Evolutionary conservation across 2,329 filamentous ascomycete genomes (phyloP).

Genomic region (Hymenoscyphus fructigenus): DNA sequence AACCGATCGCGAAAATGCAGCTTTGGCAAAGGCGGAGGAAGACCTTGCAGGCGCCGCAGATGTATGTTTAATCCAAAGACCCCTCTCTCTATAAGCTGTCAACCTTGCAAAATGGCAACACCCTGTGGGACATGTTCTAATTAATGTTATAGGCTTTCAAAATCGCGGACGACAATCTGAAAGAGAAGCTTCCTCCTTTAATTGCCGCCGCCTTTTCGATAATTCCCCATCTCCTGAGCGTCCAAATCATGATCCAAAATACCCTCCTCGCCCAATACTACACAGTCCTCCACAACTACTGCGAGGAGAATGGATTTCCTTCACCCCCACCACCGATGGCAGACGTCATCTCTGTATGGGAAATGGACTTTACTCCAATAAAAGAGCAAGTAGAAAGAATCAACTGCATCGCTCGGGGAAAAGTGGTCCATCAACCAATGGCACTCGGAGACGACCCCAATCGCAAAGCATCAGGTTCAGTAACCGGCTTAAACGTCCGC

Average conservation of each 20-base stretch:
- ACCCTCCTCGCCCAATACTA: constrained; percentile 75
- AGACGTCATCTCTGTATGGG: constrained; percentile 67
- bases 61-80: constrained; percentile 43
- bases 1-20: constrained; percentile 70
- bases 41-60: constrained; percentile 66
- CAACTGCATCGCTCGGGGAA: constrained; percentile 63
- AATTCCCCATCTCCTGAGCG: constrained; percentile 68
- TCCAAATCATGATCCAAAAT: constrained; percentile 75
- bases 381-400: constrained; percentile 68
- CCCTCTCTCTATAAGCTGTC: background rate
- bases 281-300: constrained; percentile 73
- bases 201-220: constrained; percentile 70
- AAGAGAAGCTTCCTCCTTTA: constrained; percentile 68
- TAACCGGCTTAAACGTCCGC: constrained; percentile 35
- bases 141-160: constrained; percentile 60
- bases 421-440: constrained; percentile 57
- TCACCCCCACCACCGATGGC: constrained; percentile 72
- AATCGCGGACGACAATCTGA: constrained; percentile 71
- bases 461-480: constrained; percentile 27
- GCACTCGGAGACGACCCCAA: constrained; percentile 36
- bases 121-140: constrained; percentile 16
- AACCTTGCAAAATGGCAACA: background rate
- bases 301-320: constrained; percentile 65
- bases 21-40: constrained; percentile 67
- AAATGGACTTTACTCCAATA: constrained; percentile 59